Evolutionary conservation across 306 rosid species (phyloP), one percentile per base, ranked within the genome.

Genomic region (Begonia loranthoides): DNA sequence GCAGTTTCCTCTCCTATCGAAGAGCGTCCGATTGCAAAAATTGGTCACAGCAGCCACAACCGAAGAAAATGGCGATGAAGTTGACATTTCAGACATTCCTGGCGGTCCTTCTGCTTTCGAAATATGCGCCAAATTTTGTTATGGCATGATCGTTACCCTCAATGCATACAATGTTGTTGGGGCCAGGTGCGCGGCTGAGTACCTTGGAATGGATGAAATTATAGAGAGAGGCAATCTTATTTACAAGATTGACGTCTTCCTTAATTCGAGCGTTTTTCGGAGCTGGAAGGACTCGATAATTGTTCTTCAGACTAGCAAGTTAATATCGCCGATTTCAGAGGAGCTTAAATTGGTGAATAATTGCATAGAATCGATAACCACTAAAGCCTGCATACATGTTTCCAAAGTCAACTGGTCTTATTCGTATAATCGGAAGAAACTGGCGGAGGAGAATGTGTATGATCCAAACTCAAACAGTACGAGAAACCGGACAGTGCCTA

Each of bases 281-380:
- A 78, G 94, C 76, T 92, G 99, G 99, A 92, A 92, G 79, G 99
- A 92, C 63, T 92, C 99, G 1, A 83, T 86, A 70, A 86, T 92
- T 61, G 86, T 83, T 73, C 96, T 92, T 60, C 94, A 92, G 75
- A 74, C 88, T 49, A 76, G 88, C 0, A 86, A 78, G 62, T 68
- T 78, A 39, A 67, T 92, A 67, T 47, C 64, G 49, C 83, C 92
- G 13, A 54, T 80, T 61, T 69, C 72, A 15, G 87, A 86, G 75
- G 94, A 83, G 50, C 76, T 76, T 67, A 86, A 86, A 64, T 82
- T 86, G 54, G 82, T 87, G 43, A 70, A 64, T 41, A 79, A 69
- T 39, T 86, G 99, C 67, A 59, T 83, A 41, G 94, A 86, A 50
- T 74, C 88, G 21, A 67, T 86, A 47, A 86, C 94, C 46, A 68